Base-by-base conservation (phyloP, 352 stramenopile genomes). In the Pythium insidiosum region DNA sequence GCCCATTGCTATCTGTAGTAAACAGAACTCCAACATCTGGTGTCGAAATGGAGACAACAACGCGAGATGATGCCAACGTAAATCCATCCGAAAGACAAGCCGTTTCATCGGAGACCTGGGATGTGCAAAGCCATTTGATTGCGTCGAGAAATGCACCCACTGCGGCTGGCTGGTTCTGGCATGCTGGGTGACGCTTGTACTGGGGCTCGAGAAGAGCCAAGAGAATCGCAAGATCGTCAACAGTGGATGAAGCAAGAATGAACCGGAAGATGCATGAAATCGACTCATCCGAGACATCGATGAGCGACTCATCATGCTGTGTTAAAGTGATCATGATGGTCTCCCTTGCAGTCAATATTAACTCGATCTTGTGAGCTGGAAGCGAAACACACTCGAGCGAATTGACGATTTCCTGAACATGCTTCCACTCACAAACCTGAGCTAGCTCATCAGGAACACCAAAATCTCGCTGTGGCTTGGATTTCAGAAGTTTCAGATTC, bases 21-120 rank as follows among this genome's bases (percentile, higher is more conserved):
- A 94, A 85, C 24, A 92, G 79, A 46, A 94, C 87, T 9, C 82
- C 82, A 38, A 92, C 56, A 38, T 90, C 75, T 28, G 78, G 69
- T 15, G 82, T 94, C 4, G 82, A 91, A 36, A 94, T 88, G 6
- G 70, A 84, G 25, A 94, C 74, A 1, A 65, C 73, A 5, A 87
- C 57, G 10, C 76, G 69, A 36, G 82, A 72, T 2, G 73, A 68
- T 11, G 73, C 62, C 0, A 88, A 24, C 0, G 65, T 66, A 38
- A 77, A 61, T 5, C 57, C 55, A 36, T 84, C 52, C 2, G 29
- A 19, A 3, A 37, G 10, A 9, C 21, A 20, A 9, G 28, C 29
- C 1, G 23, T 16, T n/a, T 51, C 56, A 11, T 61, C 56, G 6
- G 43, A 47, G 5, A 25, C 36, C 36, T 89, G 61, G 37, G 75